These are phyloP conservation scores for Nitzschia palea DNA, from an alignment of 108 stramenopile genomes.

Conservation along the genomic window DNA sequence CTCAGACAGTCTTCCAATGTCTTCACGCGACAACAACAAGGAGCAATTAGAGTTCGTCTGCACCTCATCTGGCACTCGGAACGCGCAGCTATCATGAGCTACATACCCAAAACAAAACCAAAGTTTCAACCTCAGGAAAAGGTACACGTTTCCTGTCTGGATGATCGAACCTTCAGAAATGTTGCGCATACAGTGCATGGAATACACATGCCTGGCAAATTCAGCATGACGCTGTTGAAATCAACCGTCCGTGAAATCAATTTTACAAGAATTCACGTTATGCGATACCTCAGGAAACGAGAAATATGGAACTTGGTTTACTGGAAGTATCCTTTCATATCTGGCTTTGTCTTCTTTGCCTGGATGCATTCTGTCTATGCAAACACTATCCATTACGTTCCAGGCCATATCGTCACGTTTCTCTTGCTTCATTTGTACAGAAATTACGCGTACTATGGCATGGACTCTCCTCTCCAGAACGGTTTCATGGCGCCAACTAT, in stretches of 20 bases:
- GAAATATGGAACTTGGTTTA: slow-evolving; percentile 25
- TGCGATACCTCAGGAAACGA: slow-evolving; percentile 29
- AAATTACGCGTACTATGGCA: slow-evolving; percentile 47
- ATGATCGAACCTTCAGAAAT: slow-evolving; percentile 47
- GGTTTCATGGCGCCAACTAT: slow-evolving; percentile 43
- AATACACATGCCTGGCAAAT: slow-evolving; percentile 53
- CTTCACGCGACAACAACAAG: slow-evolving; percentile 48
- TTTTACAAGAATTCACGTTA: slow-evolving; percentile 29
- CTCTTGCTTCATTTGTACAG: slow-evolving; percentile 37
- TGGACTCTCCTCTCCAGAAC: slow-evolving; percentile 40
- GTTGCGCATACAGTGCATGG: slow-evolving; percentile 54
- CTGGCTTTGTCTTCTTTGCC: slow-evolving; percentile 44
- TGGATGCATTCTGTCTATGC: slow-evolving; percentile 62
- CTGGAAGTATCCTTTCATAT: slow-evolving; percentile 51
- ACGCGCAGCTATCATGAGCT: slow-evolving; percentile 55
- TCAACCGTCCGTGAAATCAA: slow-evolving; percentile 46
- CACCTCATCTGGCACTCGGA: slow-evolving; percentile 59
- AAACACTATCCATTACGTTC: slow-evolving; percentile 38
- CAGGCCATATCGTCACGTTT: slow-evolving; percentile 44
- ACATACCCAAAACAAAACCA: slow-evolving; percentile 40
- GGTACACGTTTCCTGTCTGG: slow-evolving; percentile 37
- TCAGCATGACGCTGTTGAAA: slow-evolving; percentile 37
- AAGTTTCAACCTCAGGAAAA: slow-evolving; percentile 21
- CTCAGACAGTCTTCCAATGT: slow-evolving; percentile 53
- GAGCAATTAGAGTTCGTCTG: slow-evolving; percentile 61